Evolutionary conservation across 2,329 filamentous ascomycete species (phyloP).

Genomic region (Leptosphaerulina australis): DNA sequence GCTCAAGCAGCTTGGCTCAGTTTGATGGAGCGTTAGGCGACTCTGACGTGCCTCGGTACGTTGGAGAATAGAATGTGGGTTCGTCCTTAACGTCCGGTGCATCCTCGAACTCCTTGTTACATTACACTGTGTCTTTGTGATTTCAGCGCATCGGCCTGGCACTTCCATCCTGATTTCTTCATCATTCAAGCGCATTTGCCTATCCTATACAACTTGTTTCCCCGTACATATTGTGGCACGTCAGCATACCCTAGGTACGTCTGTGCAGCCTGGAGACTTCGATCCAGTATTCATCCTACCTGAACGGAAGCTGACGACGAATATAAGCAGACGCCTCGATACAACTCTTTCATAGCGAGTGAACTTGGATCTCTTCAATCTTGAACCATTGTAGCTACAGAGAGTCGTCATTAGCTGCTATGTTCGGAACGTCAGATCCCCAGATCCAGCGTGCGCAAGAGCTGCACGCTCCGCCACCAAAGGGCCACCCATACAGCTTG

Average conservation of each 20-base stretch:
- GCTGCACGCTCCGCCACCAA: constrained; percentile 68
- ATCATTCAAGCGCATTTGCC: constrained; percentile 1
- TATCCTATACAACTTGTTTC: not conserved
- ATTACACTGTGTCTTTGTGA: constrained; percentile 1
- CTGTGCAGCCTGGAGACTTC: constrained; percentile 9
- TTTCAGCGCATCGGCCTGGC: constrained; percentile 2
- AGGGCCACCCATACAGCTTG: constrained; percentile 78
- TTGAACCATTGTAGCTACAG: not conserved
- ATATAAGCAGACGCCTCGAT: not conserved
- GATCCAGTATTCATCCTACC: not conserved
- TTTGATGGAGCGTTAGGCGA: constrained; percentile 3
- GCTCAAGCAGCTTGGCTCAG: constrained; percentile 7
- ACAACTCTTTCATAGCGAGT: not conserved
- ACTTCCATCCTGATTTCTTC: not conserved
- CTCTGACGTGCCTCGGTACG: constrained; percentile 13
- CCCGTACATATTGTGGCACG: constrained; percentile 10
- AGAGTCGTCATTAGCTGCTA: constrained; percentile 9
- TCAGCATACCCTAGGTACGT: constrained; percentile 11
- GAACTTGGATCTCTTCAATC: not conserved
- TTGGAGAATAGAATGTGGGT: constrained; percentile 17
- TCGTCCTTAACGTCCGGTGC: constrained; percentile 7
- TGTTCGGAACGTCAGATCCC: constrained; percentile 40
- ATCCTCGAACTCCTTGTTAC: constrained; percentile 7
- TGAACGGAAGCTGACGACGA: constrained; percentile 2
- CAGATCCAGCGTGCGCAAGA: constrained; percentile 51